Base-by-base conservation (phyloP, 495 filamentous ascomycete genomes). In the Aspergillus coremiiformis region DNA sequence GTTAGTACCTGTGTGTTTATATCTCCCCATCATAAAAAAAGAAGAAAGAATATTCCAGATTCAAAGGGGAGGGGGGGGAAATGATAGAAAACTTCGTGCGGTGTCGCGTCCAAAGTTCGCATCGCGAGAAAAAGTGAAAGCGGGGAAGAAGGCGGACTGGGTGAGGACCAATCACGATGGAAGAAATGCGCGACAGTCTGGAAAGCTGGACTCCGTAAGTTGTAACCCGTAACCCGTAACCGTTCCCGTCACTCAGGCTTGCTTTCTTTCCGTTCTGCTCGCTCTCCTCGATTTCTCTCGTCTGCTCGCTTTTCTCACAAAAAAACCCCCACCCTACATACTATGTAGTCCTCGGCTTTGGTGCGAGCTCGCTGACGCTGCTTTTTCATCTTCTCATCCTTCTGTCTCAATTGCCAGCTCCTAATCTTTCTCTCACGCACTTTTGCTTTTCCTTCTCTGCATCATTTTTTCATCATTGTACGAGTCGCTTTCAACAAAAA, bases 341-440 rank as follows among this genome's bases (percentile, higher is more conserved):
- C 71, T 77, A 77, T 71, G 70, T 72, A 73, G 73, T 66, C 65
- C 55, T 65, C 65, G 61, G 63, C 67, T 65, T 56, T 65, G 51
- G 43, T 55, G 56, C 58, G 66, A 69, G 71, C 70, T 72, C 59
- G 49, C 55, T 59, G 65, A 64, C 64, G 61, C 57, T 49, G 39
- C 59, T 45, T 56, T 59, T 57, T 45, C 41, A 49, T 58, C 45
- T 39, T 43, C 33, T 48, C 49, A 46, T 60, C 52, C 56, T 59
- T 60, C 51, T 50, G 29, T 58, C 53, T 41, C 55, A 63, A 64
- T 61, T 73, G 64, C 56, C 60, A 59, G 54, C 59, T 47, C 24
- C 59, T 53, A 54, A 51, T 63, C 59, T 54, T 53, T 42, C 49
- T 41, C 45, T 60, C 46, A 48, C 51, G 17, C 56, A 56, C 46